Evolutionary conservation across 306 rosid species (phyloP).

Genomic region (Ormosia emarginata): DNA sequence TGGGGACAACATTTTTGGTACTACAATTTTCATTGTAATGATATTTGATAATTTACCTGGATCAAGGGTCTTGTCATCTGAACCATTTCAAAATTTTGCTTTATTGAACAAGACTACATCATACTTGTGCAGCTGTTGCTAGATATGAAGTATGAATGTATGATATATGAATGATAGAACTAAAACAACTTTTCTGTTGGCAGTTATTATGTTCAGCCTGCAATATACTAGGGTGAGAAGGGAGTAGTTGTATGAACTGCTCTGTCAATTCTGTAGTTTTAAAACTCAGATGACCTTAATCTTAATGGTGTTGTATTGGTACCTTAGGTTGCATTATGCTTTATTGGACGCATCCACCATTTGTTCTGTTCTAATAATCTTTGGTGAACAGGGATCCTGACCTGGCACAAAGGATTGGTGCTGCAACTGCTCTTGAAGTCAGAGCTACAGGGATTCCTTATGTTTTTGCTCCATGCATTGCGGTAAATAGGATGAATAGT

Average conservation of each 20-base stretch:
- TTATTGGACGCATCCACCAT: not conserved
- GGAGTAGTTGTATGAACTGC: not conserved
- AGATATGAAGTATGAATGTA: not conserved
- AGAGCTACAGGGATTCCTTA: slow-evolving; percentile 94
- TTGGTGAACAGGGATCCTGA: slow-evolving; percentile 61
- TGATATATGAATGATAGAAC: not conserved
- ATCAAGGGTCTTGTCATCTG: not conserved
- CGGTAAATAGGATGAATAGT: slow-evolving; percentile 44
- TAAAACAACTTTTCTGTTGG: not conserved
- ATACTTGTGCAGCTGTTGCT: not conserved
- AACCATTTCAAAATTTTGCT: not conserved
- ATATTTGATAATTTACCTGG: not conserved
- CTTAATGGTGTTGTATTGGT: not conserved
- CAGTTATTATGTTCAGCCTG: not conserved
- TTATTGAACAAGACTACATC: not conserved
- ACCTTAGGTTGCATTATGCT: not conserved
- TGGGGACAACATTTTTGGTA: not conserved
- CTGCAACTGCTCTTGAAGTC: slow-evolving; percentile 92
- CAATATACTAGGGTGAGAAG: not conserved
- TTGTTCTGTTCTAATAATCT: slow-evolving; percentile 29
- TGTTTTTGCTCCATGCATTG: slow-evolving; percentile 94
- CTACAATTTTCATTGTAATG: not conserved
- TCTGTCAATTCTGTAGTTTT: not conserved
- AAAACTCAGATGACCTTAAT: not conserved
- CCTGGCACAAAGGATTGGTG: slow-evolving; percentile 67